Conservation (phyloP, 306 rosid genomes). For the Sindora glabra region DNA sequence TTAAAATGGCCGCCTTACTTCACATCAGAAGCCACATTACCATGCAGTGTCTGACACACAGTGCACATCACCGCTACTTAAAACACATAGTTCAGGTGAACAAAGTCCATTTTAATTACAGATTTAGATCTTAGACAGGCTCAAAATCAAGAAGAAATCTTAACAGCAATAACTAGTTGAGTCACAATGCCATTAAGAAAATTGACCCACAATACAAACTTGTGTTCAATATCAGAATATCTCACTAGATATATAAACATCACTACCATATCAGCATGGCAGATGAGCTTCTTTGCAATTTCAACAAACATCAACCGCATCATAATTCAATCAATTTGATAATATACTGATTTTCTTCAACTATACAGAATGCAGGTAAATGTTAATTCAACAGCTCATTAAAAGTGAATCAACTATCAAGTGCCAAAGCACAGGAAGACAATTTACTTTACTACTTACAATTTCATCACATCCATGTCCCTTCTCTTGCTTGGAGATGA, state of each 20-base stretch:
- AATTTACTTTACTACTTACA: constrained; percentile 73
- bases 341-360: not conserved
- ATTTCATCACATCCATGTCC: constrained; percentile 99
- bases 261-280: not conserved
- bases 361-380: not conserved
- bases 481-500: constrained; percentile 99
- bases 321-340: not conserved
- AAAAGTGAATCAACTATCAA: constrained; percentile 5
- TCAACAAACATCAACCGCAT: not conserved
- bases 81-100: not conserved
- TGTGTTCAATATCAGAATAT: not conserved
- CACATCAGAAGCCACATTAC: not conserved
- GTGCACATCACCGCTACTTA: not conserved
- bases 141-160: constrained; percentile 4
- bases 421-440: not conserved
- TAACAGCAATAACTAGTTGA: not conserved
- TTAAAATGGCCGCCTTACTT: not conserved
- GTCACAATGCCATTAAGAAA: not conserved
- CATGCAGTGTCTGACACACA: too few species aligned
- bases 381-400: not conserved
- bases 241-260: not conserved
- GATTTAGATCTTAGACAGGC: not conserved
- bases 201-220: not conserved
- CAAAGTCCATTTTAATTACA: not conserved
- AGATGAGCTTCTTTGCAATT: constrained; percentile 2